These are phyloP conservation scores for Russula olivacea DNA, from an alignment of 768 basidiomycete species.

Conservation along the genomic window DNA sequence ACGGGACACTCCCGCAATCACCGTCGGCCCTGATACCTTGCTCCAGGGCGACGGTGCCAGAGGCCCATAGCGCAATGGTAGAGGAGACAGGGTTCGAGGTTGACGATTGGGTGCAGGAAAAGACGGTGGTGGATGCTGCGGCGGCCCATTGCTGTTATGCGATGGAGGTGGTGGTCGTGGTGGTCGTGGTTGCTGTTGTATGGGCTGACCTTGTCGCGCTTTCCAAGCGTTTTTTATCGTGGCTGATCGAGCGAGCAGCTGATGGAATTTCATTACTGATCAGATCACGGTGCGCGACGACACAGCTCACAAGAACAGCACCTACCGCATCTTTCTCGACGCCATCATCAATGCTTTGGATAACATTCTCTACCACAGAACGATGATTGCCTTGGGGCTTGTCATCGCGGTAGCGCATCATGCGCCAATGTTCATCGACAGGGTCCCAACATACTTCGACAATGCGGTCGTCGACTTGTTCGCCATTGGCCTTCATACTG, in stretches of 20 bases:
- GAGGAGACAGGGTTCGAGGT: slow-evolving; percentile 26
- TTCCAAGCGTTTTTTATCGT: slow-evolving; percentile 74
- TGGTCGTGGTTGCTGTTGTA: slow-evolving; percentile 19
- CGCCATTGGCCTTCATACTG: slow-evolving; percentile 78
- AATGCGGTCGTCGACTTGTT: slow-evolving; percentile 90
- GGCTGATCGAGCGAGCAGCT: slow-evolving; percentile 64
- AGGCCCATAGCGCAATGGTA: slow-evolving; percentile 57
- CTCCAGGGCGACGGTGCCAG: slow-evolving; percentile 62
- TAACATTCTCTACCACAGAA: slow-evolving; percentile 78
- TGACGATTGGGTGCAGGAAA: slow-evolving; percentile 25
- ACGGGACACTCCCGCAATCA: slow-evolving; percentile 61
- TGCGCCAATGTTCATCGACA: slow-evolving; percentile 61
- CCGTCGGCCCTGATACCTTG: slow-evolving; percentile 61
- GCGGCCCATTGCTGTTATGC: slow-evolving; percentile 26
- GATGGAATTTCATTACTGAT: slow-evolving; percentile 1
- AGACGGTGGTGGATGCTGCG: slow-evolving; percentile 10
- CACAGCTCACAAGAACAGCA: slow-evolving; percentile 10
- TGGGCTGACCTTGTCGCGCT: slow-evolving; percentile 39
- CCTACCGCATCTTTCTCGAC: slow-evolving; percentile 83
- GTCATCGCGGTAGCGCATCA: slow-evolving; percentile 93
- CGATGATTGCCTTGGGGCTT: slow-evolving; percentile 90
- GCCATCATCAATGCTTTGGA: slow-evolving; percentile 88
- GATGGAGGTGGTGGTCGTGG: slow-evolving; percentile 22
- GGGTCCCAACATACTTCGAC: slow-evolving; percentile 93
- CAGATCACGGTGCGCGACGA: background rate